Percentiles rank a stretch among this genome's conserved stretches.
These are phyloP conservation scores for Phaseolus lunatus DNA, from an alignment of 306 rosid species.

Conservation along the genomic window DNA sequence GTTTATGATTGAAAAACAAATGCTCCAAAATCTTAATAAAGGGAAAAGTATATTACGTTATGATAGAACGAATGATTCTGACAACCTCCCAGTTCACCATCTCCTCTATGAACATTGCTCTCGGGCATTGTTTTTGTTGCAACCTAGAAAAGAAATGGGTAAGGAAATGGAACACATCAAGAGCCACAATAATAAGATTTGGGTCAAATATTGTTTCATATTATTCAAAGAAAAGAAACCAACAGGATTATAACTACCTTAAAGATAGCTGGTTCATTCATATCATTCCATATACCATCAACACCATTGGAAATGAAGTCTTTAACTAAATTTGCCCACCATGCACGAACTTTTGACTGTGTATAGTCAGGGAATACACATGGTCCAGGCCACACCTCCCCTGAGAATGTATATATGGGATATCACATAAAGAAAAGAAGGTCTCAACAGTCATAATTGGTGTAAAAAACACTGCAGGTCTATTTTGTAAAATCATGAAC, in stretches of 20 bases:
- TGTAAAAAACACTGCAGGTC: background rate
- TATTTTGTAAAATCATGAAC: background rate
- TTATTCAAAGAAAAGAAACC: background rate
- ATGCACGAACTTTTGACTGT: constrained; percentile 76
- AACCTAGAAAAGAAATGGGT: constrained; percentile 54
- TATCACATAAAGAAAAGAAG: constrained; percentile 15
- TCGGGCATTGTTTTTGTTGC: constrained; percentile 96
- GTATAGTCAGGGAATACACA: constrained; percentile 97
- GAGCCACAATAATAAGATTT: constrained; percentile 29
- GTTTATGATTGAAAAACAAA: constrained; percentile 31
- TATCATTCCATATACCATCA: constrained; percentile 99
- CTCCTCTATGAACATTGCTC: constrained; percentile 88
- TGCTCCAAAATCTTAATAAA: constrained; percentile 35
- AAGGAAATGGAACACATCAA: constrained; percentile 17
- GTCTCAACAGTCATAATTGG: constrained; percentile 41
- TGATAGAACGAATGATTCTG: constrained; percentile 91
- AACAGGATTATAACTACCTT: constrained; percentile 60
- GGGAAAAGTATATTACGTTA: constrained; percentile 66
- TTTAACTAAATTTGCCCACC: constrained; percentile 94
- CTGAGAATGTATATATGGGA: constrained; percentile 53
- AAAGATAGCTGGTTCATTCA: constrained; percentile 93
- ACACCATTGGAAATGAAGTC: constrained; percentile 79
- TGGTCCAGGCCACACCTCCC: constrained; percentile 94
- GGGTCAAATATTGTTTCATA: constrained; percentile 8
- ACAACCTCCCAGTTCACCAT: constrained; percentile 86